Percentiles rank a stretch among this genome's conserved stretches.
Conservation (phyloP, 495 filamentous ascomycete genomes). For the Podospora australis region DNA sequence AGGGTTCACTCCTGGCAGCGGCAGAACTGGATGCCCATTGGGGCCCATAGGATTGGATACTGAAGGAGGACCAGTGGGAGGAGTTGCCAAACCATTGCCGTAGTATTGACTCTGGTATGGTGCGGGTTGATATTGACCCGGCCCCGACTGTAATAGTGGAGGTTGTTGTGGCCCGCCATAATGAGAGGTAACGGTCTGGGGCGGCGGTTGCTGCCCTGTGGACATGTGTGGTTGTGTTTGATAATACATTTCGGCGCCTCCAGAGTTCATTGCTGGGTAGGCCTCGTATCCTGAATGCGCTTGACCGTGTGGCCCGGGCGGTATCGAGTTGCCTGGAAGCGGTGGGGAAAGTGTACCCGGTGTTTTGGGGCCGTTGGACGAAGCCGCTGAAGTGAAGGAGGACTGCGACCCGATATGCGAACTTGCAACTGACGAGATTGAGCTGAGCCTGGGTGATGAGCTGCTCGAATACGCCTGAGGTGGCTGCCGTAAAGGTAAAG, state of each 20-base stretch:
- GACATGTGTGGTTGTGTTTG: slow-evolving; percentile 72
- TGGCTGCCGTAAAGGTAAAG: slow-evolving; percentile 63
- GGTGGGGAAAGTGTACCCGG: slow-evolving; percentile 41
- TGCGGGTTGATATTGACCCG: slow-evolving; percentile 59
- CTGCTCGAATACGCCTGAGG: slow-evolving; percentile 56
- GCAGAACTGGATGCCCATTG: slow-evolving; percentile 51
- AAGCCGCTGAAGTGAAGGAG: slow-evolving; percentile 47
- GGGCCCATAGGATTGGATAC: slow-evolving; percentile 61
- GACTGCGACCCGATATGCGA: slow-evolving; percentile 48
- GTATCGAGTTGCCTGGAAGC: slow-evolving; percentile 35
- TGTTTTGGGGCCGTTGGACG: slow-evolving; percentile 53
- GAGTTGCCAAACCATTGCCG: slow-evolving; percentile 66
- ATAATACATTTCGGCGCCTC: slow-evolving; percentile 73
- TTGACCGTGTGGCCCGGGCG: slow-evolving; percentile 36
- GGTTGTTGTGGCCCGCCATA: slow-evolving; percentile 73
- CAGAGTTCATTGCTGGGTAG: slow-evolving; percentile 80
- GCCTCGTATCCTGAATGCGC: slow-evolving; percentile 44
- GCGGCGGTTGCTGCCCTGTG: slow-evolving; percentile 68
- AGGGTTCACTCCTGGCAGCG: slow-evolving; percentile 55
- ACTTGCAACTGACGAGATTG: slow-evolving; percentile 52
- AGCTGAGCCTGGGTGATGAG: slow-evolving; percentile 63
- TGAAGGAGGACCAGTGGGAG: slow-evolving; percentile 59
- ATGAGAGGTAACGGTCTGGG: slow-evolving; percentile 73
- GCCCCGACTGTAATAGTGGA: slow-evolving; percentile 72
- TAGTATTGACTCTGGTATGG: slow-evolving; percentile 64